A percentile compares a stretch with the other conserved stretches of the same genome.
Conservation (phyloP, 257 asterid species). For the Solanum lycopersicoides region DNA sequence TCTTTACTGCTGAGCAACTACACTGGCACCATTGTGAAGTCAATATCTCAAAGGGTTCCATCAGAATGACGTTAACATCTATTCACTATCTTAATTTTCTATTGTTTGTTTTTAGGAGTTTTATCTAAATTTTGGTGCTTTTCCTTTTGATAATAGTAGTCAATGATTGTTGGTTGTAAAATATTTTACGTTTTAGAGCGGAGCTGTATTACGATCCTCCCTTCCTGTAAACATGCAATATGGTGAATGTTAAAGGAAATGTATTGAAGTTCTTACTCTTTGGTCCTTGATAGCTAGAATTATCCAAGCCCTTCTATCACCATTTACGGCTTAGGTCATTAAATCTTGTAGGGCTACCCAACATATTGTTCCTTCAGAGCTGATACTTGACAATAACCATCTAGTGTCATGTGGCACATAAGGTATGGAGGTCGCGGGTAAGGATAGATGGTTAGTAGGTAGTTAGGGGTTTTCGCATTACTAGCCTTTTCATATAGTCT, state of each 20-base stretch:
- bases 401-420: background rate
- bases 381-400: background rate
- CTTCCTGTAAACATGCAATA: background rate
- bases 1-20: background rate
- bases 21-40: background rate
- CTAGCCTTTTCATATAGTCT: background rate
- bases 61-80: background rate
- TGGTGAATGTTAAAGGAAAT: background rate
- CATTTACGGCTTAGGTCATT: background rate
- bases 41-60: background rate
- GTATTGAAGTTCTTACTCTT: background rate
- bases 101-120: background rate
- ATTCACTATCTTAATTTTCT: background rate
- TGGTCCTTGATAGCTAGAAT: background rate
- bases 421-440: background rate
- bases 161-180: background rate
- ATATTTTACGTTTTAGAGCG: background rate
- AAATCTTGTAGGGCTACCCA: background rate
- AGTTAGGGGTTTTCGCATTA: background rate
- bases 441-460: background rate
- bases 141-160: background rate
- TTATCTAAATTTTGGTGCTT: background rate
- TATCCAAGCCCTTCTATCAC: background rate
- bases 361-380: background rate
- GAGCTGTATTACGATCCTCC: background rate